Percentiles rank a stretch among this genome's conserved stretches.
These are phyloP conservation scores for Penicillium desertorum DNA, from an alignment of 495 filamentous ascomycete species.

Conservation along the genomic window DNA sequence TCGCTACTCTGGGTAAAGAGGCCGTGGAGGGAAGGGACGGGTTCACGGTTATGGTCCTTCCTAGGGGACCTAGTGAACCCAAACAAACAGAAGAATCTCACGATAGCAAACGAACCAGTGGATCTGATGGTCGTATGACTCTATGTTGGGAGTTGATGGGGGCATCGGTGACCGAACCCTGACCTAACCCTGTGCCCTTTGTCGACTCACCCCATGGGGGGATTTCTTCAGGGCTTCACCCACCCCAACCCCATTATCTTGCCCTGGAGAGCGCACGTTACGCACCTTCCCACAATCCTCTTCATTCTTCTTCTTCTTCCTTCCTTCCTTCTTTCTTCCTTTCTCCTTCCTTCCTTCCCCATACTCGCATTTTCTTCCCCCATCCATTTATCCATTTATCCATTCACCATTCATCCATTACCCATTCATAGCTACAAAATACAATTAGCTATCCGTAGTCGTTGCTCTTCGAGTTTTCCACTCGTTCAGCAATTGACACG, in stretches of 20 bases:
- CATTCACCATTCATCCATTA: not conserved
- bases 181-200: not conserved
- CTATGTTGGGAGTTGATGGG: constrained; percentile 5
- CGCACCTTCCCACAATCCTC: constrained; percentile 1
- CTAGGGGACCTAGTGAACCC: not conserved
- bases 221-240: not conserved
- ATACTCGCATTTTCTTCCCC: not conserved
- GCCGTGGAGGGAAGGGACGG: constrained; percentile 46
- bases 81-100: not conserved
- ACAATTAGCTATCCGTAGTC: not conserved
- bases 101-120: not conserved
- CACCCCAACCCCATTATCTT: not conserved
- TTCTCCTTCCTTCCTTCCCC: not conserved
- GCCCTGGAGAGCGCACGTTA: not conserved
- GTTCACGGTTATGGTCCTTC: constrained; percentile 43
- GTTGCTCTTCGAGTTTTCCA: not conserved
- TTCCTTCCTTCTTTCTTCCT: constrained; percentile 1
- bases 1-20: constrained; percentile 35
- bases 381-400: no score
- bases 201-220: not conserved
- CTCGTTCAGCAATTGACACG: not conserved
- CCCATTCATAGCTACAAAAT: not conserved
- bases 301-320: constrained; percentile 14
- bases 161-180: constrained; percentile 6
- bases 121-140: not conserved